phyloP scores from a whole-genome alignment of 495 filamentous ascomycete species.

The Oidiodendron maius region DNA sequence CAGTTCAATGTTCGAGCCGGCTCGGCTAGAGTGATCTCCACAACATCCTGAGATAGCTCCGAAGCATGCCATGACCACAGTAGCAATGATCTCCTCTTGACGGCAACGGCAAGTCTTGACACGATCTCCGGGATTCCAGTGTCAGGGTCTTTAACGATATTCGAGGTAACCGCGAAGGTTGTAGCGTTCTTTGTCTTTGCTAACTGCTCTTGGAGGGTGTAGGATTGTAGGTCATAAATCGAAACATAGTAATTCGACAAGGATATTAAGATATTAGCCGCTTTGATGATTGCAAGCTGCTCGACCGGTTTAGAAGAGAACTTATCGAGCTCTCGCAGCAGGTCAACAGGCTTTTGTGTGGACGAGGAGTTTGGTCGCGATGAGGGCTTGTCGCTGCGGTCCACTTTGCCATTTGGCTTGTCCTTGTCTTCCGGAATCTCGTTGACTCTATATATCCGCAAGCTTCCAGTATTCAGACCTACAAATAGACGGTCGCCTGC shows the following conservation, averaged over 20 bases:
- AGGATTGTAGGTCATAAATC: constrained; percentile 82
- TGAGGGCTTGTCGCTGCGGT: constrained; percentile 28
- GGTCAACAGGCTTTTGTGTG: constrained; percentile 61
- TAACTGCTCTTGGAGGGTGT: constrained; percentile 73
- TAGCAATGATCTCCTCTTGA: constrained; percentile 83
- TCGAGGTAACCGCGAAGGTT: constrained; percentile 86
- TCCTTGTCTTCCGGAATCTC: constrained; percentile 35
- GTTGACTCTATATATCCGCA: constrained; percentile 89
- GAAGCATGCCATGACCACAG: constrained; percentile 95
- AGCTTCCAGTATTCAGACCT: constrained; percentile 80
- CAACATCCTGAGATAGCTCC: constrained; percentile 67
- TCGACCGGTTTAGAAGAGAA: constrained; percentile 86
- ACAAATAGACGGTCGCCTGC: constrained; percentile 83
- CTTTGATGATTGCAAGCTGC: constrained; percentile 91
- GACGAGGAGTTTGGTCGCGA: constrained; percentile 21
- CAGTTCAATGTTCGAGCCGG: constrained; percentile 80
- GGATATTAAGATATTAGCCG: constrained; percentile 83
- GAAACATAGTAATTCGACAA: constrained; percentile 83
- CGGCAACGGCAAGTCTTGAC: constrained; percentile 80
- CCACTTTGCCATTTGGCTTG: constrained; percentile 17
- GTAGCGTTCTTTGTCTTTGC: constrained; percentile 79
- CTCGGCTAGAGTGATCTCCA: constrained; percentile 73
- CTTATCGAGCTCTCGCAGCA: constrained; percentile 85
- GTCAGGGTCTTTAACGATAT: constrained; percentile 81
- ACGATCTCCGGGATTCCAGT: constrained; percentile 88